Base-by-base conservation (phyloP, 1,139 yeast genomes). In the Hansenula sp. region DNA sequence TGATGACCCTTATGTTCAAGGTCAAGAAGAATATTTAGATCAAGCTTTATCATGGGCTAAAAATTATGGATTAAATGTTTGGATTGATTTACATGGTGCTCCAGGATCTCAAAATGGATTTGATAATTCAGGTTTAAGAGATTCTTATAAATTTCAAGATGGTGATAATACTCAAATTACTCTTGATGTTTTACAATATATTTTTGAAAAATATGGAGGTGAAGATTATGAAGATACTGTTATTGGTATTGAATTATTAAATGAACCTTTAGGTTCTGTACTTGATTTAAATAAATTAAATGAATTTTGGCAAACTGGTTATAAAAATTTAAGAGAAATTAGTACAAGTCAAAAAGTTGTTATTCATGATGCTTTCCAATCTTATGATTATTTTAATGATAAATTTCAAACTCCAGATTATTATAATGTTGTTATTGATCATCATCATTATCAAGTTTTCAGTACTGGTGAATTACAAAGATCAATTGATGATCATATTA, bases 41-140 rank as follows among this genome's bases (percentile, higher is more conserved):
- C 67, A 71, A 51, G 96, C 96, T 10, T 67, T 90, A 38, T 72
- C 64, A 20, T 90, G 97, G 97, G 79, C 86, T 37, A 64, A 77
- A 42, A 66, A 69, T 18, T 55, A 79, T 52, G 75, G 73, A 37
- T 61, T 90, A 52, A 80, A 83, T 59, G 95, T 78, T 19, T 88
- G 96, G 96, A 73, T 90, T 41, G 98, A 90, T 62, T 68, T 90
- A 53, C 98, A 90, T 61, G 97, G 97, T 43, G 94, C 88, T 24
- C 94, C 97, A 36, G 97, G 97, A n/a, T 85, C 96, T 18, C 97
- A 90, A 65, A 90, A 90, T 60, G 97, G 97, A 18, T 90, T 90
- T 60, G 98, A 92, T 62, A 90, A 90, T 66, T 87, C 96, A 11
- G 98, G 98, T 18, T 66, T 77, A 46, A 75, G 97, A 54, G 96